These are phyloP conservation scores for Mucor indicus DNA, from an alignment of 371 early-diverging fungal genomes.

Conservation along the genomic window DNA sequence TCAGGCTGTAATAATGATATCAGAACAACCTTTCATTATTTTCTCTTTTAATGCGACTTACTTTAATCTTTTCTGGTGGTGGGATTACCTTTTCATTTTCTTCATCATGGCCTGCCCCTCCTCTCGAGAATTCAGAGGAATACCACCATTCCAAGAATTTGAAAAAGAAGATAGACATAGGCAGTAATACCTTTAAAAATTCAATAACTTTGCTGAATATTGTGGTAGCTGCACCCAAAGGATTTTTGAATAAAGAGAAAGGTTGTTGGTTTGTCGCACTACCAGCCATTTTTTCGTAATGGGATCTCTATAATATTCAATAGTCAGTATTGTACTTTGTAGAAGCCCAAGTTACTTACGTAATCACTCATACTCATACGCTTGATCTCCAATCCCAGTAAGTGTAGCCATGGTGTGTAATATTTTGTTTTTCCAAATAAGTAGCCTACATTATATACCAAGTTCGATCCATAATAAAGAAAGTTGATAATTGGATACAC, in stretches of 20 bases:
- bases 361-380: slow-evolving; percentile 81
- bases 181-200: slow-evolving; percentile 72
- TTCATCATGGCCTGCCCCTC: slow-evolving; percentile 28
- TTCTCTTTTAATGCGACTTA: slow-evolving; percentile 12
- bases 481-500: slow-evolving; percentile 71
- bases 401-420: slow-evolving; percentile 78
- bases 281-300: slow-evolving; percentile 32
- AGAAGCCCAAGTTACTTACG: slow-evolving; percentile 48
- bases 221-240: slow-evolving; percentile 16
- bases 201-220: slow-evolving; percentile 62
- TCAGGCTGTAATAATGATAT: slow-evolving; percentile 53
- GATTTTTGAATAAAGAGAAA: slow-evolving; percentile 18
- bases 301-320: slow-evolving; percentile 26
- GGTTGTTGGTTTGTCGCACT: slow-evolving; percentile 2
- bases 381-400: slow-evolving; percentile 71
- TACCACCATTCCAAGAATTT: slow-evolving; percentile 97
- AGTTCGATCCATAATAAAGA: slow-evolving; percentile 57
- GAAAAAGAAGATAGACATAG: slow-evolving; percentile 89
- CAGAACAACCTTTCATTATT: background rate
- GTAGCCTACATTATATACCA: slow-evolving; percentile 75
- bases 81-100: slow-evolving; percentile 34
- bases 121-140: slow-evolving; percentile 66
- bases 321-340: background rate
- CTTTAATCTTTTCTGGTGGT: slow-evolving; percentile 66
- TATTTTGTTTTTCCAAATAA: slow-evolving; percentile 78